phyloP scores from a whole-genome alignment of 23 red algal genomes.

The Agarophyton chilense region DNA sequence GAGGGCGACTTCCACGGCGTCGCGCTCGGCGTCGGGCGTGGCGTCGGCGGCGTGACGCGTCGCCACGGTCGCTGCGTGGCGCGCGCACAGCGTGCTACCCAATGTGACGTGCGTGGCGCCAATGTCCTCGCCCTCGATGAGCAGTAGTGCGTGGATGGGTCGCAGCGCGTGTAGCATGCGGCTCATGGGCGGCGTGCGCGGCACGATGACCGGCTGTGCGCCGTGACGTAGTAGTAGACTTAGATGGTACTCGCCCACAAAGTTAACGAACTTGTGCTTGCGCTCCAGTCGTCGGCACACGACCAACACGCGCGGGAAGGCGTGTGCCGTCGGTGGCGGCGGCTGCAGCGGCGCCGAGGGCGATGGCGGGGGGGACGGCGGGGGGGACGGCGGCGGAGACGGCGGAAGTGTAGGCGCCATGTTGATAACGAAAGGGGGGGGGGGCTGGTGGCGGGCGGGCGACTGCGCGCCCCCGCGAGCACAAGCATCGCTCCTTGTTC shows the following conservation, averaged over 20 bases:
- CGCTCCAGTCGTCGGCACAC: conserved; percentile 73
- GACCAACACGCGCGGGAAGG: conserved; percentile 72
- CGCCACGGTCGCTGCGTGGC: neutral
- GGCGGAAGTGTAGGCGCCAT: neutral
- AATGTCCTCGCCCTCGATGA: conserved; percentile 97
- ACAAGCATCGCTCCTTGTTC: neutral
- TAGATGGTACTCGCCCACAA: conserved; percentile 96
- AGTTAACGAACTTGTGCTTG: conserved; percentile 93
- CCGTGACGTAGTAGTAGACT: conserved; percentile 66
- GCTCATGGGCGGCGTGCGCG: conserved; percentile 37
- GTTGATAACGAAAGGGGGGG: neutral
- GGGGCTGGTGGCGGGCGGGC: neutral
- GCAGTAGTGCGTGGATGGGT: conserved; percentile 88
- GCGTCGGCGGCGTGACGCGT: conserved; percentile 60
- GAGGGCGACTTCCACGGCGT: conserved; percentile 87
- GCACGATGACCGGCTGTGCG: conserved; percentile 89
- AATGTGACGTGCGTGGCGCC: neutral
- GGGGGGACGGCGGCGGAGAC: neutral
- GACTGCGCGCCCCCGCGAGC: too few species aligned
- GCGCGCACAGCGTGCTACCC: neutral
- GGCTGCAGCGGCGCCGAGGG: neutral
- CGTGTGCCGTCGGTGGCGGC: neutral
- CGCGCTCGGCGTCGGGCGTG: conserved; percentile 67
- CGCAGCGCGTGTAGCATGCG: conserved; percentile 63
- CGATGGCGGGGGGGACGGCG: neutral